Evolutionary conservation across 1,284 basidiomycete genomes (phyloP), one percentile per base, ranked within the genome.

Genomic region (Kwoniella shivajii): DNA sequence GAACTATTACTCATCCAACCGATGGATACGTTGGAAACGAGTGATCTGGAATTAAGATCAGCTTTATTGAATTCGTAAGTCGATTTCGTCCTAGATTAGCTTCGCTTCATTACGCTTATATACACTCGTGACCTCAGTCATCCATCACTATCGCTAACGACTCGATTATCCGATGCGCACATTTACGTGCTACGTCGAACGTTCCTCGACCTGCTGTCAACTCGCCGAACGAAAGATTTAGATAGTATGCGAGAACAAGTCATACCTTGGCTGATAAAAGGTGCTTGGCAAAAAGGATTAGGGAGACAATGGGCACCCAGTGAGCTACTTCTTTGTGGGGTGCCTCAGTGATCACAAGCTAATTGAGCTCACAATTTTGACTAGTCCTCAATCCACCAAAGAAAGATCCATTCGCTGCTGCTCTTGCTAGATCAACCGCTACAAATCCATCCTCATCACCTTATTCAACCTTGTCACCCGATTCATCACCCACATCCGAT

Each of bases 211-310:
- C 80, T 84, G 14, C 78, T 95, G 30, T 82, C 84, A 11, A 69
- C 73, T 3, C 81, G 85, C 63, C 89, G 88, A 65, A 77, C 73
- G 11, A 71, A 78, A 9, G 82, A 85, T 61, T 81, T 92, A 38
- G 86, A 89, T 49, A 92, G 89, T 13, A 82, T 95, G 57, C 81
- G 87, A 51, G 89, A 93, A 73, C 90, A 94, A 63, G 89, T 94
- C 66, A 76, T 95, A 6, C 92, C 92, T 0, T 94, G 90, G 89
- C 73, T 94, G 42, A 88, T 90, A 78, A 92, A 90, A 73, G 80
- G 89, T 6, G 88, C 89, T 59, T 92, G 91, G 72, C 77, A 80
- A 60, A 63, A 65, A 30, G 69, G 71, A 6, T 60, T 79, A 3
- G 66, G 64, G 0, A 54, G 63, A 18, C 48, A 61, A 39, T 80